Percentiles rank a stretch among this genome's conserved stretches.
phyloP scores from a whole-genome alignment of 164 flowering plant genomes.

The Warburgia ugandensis region DNA sequence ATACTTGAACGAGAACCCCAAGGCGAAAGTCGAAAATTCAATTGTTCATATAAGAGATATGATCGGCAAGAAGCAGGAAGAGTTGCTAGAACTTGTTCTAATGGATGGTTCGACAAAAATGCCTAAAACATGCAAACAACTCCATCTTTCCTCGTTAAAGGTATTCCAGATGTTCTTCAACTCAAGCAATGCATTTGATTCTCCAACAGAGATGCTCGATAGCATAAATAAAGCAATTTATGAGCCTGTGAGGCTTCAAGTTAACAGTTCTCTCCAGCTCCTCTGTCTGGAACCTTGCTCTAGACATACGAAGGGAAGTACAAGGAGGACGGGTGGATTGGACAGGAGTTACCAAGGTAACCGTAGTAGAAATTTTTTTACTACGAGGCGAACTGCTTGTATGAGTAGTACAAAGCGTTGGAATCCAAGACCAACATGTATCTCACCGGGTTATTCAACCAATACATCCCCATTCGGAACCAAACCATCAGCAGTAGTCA shows the following conservation, averaged over 20 bases:
- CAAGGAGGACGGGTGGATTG: too few relatives aligned
- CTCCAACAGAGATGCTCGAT: slow-evolving; percentile 17
- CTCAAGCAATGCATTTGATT: too few relatives aligned
- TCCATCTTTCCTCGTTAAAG: slow-evolving; percentile 28
- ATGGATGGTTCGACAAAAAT: slow-evolving; percentile 12
- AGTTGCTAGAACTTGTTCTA: slow-evolving; percentile 28
- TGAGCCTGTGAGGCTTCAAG: slow-evolving; percentile 11
- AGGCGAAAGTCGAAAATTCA: slow-evolving; percentile 24
- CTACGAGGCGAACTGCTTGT: too few relatives aligned
- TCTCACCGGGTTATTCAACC: too few relatives aligned
- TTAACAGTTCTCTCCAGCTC: not conserved
- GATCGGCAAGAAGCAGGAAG: slow-evolving; percentile 20
- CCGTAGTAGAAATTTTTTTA: too few relatives aligned
- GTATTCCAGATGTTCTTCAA: slow-evolving; percentile 44
- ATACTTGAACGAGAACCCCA: slow-evolving; percentile 27
- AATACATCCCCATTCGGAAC: too few relatives aligned
- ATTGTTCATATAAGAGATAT: slow-evolving; percentile 16
- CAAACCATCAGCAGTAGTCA: too few relatives aligned
- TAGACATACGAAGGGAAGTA: too few relatives aligned
- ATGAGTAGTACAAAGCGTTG: too few relatives aligned
- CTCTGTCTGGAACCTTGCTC: too few relatives aligned
- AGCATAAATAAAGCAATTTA: slow-evolving; percentile 36
- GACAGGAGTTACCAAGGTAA: too few relatives aligned
- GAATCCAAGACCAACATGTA: too few relatives aligned
- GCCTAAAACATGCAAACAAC: slow-evolving; percentile 14